Evolutionary conservation across 306 rosid genomes (phyloP).

Genomic region (Malus domestica): ASM211411v1 NC_041797.1:14815001-14815500

Average conservation of each 20-base stretch:
- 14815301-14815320: neutral
- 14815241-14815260: constrained; percentile 5
- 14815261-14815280: neutral
- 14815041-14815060: neutral
- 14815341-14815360: constrained; percentile 22
- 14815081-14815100: neutral
- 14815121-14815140: neutral
- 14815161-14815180: neutral
- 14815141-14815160: neutral
- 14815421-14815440: constrained; percentile 59
- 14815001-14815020: no score
- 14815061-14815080: neutral
- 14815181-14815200: neutral
- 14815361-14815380: constrained; percentile 4
- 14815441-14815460: constrained; percentile 82
- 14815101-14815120: neutral
- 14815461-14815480: constrained; percentile 96
- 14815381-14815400: constrained; percentile 17
- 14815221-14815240: neutral
- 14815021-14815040: no score
- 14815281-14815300: neutral
- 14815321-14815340: constrained; percentile 21
- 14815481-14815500: constrained; percentile 80
- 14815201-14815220: neutral
- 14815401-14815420: constrained; percentile 9